phyloP scores from a whole-genome alignment of 2,329 filamentous ascomycete genomes.

The Claviceps sorghi region DNA sequence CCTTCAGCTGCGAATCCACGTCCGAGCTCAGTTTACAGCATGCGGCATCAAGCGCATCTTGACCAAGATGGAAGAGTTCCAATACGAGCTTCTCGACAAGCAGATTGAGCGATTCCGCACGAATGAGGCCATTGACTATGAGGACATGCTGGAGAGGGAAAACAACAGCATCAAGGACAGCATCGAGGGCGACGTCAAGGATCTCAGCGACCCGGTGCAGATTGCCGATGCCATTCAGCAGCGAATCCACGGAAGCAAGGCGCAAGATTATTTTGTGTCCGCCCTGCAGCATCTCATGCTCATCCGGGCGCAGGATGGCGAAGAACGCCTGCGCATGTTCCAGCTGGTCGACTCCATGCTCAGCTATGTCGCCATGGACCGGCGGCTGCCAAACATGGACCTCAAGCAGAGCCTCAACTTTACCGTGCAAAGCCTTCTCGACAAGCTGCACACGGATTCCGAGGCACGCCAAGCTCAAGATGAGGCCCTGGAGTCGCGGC shows the following conservation, averaged over 20 bases:
- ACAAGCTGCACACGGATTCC: slow-evolving; percentile 91
- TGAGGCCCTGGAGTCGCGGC: slow-evolving; percentile 76
- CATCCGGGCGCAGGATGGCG: slow-evolving; percentile 79
- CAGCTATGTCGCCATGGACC: slow-evolving; percentile 97
- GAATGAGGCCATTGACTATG: slow-evolving; percentile 96
- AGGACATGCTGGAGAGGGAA: slow-evolving; percentile 87
- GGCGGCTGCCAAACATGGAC: slow-evolving; percentile 88
- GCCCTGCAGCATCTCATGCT: slow-evolving; percentile 89
- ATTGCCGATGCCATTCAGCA: slow-evolving; percentile 88
- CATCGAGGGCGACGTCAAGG: slow-evolving; percentile 72
- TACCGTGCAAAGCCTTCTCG: slow-evolving; percentile 85
- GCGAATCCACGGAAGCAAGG: slow-evolving; percentile 67
- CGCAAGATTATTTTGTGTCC: slow-evolving; percentile 91
- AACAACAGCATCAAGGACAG: slow-evolving; percentile 81
- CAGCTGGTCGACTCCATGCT: slow-evolving; percentile 98
- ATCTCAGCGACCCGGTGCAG: slow-evolving; percentile 82
- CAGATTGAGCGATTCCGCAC: slow-evolving; percentile 86
- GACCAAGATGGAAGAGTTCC: slow-evolving; percentile 94
- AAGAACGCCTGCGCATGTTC: slow-evolving; percentile 89
- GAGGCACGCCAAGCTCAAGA: slow-evolving; percentile 86
- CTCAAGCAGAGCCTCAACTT: slow-evolving; percentile 96
- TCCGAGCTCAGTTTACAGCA: slow-evolving; percentile 87
- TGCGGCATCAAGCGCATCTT: slow-evolving; percentile 91
- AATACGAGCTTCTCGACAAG: slow-evolving; percentile 97
- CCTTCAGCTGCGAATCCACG: slow-evolving; percentile 80